A percentile compares a stretch with the other conserved stretches of the same genome.
Conservation (phyloP, 225 moss, liverwort and hornwort species). For the Physcomitrium patens region DNA sequence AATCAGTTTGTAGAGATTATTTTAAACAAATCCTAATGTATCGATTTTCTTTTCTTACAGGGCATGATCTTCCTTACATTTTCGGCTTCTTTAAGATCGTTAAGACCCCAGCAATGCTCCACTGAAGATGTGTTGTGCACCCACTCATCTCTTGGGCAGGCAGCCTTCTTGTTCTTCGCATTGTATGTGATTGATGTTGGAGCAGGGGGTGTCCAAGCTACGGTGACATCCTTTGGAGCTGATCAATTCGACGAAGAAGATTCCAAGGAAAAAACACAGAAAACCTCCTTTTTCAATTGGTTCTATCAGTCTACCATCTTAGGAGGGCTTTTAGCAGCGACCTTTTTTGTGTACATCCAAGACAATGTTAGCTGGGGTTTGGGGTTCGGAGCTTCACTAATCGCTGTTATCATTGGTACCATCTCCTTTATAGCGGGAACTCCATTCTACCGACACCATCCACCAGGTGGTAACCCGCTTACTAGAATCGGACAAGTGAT, state of each 20-base stretch:
- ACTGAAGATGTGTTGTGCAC: slow-evolving; percentile 55
- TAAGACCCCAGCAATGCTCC: slow-evolving; percentile 69
- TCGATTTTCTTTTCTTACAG: slow-evolving; percentile 36
- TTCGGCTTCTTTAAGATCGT: slow-evolving; percentile 58
- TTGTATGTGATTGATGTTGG: slow-evolving; percentile 73
- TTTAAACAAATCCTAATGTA: no score
- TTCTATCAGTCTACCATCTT: slow-evolving; percentile 70
- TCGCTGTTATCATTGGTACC: slow-evolving; percentile 54
- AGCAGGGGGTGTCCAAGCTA: slow-evolving; percentile 65
- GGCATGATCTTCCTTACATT: slow-evolving; percentile 69
- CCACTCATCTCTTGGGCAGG: slow-evolving; percentile 55
- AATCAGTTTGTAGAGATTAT: no score
- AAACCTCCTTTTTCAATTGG: slow-evolving; percentile 83
- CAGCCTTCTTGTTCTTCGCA: slow-evolving; percentile 55
- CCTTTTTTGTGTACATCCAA: slow-evolving; percentile 76
- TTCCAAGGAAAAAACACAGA: slow-evolving; percentile 52
- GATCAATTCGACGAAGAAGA: slow-evolving; percentile 91
- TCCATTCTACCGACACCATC: slow-evolving; percentile 64
- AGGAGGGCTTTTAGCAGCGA: slow-evolving; percentile 65
- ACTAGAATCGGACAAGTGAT: slow-evolving; percentile 59
- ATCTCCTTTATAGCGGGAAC: slow-evolving; percentile 65
- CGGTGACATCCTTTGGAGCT: slow-evolving; percentile 74
- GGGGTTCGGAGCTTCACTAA: slow-evolving; percentile 70
- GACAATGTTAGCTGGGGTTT: slow-evolving; percentile 79
- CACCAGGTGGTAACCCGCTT: slow-evolving; percentile 61